These are phyloP conservation scores for Mycena albidolilacea DNA, from an alignment of 768 basidiomycete species.

Conservation along the genomic window DNA sequence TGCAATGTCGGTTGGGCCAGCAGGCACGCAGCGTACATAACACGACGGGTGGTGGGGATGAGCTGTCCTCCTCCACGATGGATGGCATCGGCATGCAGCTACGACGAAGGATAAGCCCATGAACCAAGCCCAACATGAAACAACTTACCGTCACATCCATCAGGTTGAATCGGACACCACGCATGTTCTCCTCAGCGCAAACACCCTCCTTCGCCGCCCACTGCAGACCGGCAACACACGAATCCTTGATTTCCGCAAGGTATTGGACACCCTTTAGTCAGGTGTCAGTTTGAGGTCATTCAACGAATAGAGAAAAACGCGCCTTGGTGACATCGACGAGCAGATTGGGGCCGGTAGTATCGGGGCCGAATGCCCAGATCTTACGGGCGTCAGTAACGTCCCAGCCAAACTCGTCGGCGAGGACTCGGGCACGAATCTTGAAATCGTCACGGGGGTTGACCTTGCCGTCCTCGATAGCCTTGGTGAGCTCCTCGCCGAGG, in stretches of 20 bases:
- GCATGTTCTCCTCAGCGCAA: conserved; percentile 97
- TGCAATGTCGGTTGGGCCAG: conserved; percentile 94
- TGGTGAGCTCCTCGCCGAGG: conserved; percentile 93
- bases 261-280: conserved; percentile 89
- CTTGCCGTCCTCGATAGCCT: conserved; percentile 91
- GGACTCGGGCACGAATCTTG: conserved; percentile 94
- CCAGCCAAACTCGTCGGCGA: conserved; percentile 98
- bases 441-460: conserved; percentile 96
- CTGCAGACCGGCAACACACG: conserved; percentile 98
- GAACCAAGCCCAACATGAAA: conserved; percentile 30
- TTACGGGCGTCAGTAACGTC: conserved; percentile 99
- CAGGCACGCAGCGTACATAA: conserved; percentile 94
- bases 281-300: background rate
- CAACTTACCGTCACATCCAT: conserved; percentile 90
- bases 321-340: conserved; percentile 96
- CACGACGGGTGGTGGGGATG: conserved; percentile 97
- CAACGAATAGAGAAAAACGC: background rate
- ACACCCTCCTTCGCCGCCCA: conserved; percentile 99
- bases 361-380: conserved; percentile 99
- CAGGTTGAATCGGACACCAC: conserved; percentile 96
- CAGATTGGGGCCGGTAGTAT: conserved; percentile 96
- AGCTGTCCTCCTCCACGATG: conserved; percentile 99
- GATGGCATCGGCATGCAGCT: conserved; percentile 99
- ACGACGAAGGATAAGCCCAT: conserved; percentile 26
- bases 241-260: conserved; percentile 99